Conservation (phyloP, 2,329 filamentous ascomycete genomes). For the Periglandula ipomoeae region DNA sequence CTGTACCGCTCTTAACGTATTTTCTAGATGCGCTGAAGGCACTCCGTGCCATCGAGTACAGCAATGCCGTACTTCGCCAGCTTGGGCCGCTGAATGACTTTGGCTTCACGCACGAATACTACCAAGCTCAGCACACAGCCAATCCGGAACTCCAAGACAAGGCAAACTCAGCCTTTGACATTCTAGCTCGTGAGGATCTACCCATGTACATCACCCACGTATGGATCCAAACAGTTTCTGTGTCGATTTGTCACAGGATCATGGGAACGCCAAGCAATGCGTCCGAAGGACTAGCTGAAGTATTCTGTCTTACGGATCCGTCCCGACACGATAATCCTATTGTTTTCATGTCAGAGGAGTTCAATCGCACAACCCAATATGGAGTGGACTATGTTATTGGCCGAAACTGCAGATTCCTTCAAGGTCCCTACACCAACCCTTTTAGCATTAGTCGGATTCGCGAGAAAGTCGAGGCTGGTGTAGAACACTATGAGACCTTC, state of each 20-base stretch:
- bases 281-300: constrained; percentile 64
- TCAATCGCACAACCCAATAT: constrained; percentile 61
- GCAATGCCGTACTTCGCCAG: constrained; percentile 41
- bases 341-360: constrained; percentile 68
- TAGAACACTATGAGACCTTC: constrained; percentile 64
- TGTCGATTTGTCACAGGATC: constrained; percentile 57
- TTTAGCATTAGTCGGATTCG: constrained; percentile 53
- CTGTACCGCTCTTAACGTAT: constrained; percentile 58
- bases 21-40: constrained; percentile 66
- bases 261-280: constrained; percentile 58
- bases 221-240: constrained; percentile 58
- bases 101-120: constrained; percentile 10
- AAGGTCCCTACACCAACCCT: constrained; percentile 61
- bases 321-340: constrained; percentile 64
- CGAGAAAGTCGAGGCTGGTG: constrained; percentile 51
- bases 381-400: constrained; percentile 58
- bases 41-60: constrained; percentile 59
- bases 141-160: constrained; percentile 54
- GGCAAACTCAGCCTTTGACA: constrained; percentile 52
- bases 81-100: constrained; percentile 8
- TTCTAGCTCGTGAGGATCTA: constrained; percentile 56
- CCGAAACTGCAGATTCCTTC: constrained; percentile 69
- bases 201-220: constrained; percentile 62
- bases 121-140: constrained; percentile 27
- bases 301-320: constrained; percentile 68